phyloP scores from a whole-genome alignment of 2,329 filamentous ascomycete species.

The Botrytis cinerea region DNA sequence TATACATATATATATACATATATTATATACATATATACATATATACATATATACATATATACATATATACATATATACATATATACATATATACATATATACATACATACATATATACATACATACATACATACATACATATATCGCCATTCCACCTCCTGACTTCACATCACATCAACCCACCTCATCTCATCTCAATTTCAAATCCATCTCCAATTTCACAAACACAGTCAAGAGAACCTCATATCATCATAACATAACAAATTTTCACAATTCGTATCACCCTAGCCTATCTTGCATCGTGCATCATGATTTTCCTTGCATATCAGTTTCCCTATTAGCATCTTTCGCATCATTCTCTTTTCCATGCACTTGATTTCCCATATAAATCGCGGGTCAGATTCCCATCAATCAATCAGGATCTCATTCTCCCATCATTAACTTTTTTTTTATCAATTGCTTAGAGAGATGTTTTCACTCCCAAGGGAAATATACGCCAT shows the following conservation, averaged over 20 bases:
- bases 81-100: neutral
- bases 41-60: neutral
- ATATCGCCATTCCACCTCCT: neutral
- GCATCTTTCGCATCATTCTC: neutral
- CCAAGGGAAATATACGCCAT: conserved; percentile 2
- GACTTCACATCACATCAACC: neutral
- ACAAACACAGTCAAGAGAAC: neutral
- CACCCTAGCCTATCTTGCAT: neutral
- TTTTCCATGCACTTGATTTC: neutral
- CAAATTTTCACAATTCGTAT: neutral
- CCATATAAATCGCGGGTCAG: neutral
- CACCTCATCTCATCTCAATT: neutral
- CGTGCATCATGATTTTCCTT: neutral
- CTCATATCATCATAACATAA: neutral
- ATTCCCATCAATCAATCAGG: neutral
- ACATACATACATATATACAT: neutral
- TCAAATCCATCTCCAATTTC: neutral
- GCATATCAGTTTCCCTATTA: neutral
- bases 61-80: neutral
- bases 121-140: neutral
- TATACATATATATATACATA: neutral
- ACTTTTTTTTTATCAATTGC: conserved; percentile 12
- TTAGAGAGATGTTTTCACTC: neutral
- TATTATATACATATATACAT: neutral
- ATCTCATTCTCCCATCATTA: neutral